phyloP scores from a whole-genome alignment of 176 grass and related monocot genomes.

The Cenchrus purpureus region DNA sequence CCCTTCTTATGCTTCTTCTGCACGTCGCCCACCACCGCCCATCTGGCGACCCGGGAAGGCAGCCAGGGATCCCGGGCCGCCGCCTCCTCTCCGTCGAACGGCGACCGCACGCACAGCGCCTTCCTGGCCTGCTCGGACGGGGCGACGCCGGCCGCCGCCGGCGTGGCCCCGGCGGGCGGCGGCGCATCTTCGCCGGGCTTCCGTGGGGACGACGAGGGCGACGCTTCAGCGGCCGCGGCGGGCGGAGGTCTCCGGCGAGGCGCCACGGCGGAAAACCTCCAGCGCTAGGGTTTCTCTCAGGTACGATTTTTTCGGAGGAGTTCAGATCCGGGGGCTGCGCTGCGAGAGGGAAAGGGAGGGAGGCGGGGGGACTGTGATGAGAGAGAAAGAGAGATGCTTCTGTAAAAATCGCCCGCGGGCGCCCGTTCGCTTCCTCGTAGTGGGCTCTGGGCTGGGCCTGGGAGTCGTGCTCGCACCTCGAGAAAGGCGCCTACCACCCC shows the following conservation, averaged over 20 bases:
- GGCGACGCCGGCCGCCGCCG: constrained; percentile 39
- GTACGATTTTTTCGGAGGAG: constrained; percentile 45
- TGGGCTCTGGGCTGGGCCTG: constrained; percentile 58
- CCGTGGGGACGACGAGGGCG: constrained; percentile 8
- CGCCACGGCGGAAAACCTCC: constrained; percentile 54
- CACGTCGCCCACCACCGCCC: constrained; percentile 57
- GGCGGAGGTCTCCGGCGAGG: constrained; percentile 55
- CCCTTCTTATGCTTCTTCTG: constrained; percentile 71
- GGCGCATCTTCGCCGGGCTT: constrained; percentile 50
- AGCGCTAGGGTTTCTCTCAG: constrained; percentile 87
- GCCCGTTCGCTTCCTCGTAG: constrained; percentile 43
- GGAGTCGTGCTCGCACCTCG: constrained; percentile 40
- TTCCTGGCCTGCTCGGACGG: constrained; percentile 73
- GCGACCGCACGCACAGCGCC: constrained; percentile 70
- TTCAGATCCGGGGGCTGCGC: constrained; percentile 48
- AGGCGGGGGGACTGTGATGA: neutral
- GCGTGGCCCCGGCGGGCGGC: constrained; percentile 39
- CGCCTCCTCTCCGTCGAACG: constrained; percentile 81
- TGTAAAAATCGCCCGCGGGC: constrained; percentile 23
- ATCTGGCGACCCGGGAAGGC: constrained; percentile 62
- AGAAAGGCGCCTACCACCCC: neutral
- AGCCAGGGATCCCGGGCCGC: constrained; percentile 52
- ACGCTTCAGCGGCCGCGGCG: constrained; percentile 44
- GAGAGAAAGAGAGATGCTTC: constrained; percentile 15
- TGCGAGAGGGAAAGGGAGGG: constrained; percentile 21